Base-by-base conservation (phyloP, 2,329 filamentous ascomycete genomes). In the Fonsecaea monophora region DNA sequence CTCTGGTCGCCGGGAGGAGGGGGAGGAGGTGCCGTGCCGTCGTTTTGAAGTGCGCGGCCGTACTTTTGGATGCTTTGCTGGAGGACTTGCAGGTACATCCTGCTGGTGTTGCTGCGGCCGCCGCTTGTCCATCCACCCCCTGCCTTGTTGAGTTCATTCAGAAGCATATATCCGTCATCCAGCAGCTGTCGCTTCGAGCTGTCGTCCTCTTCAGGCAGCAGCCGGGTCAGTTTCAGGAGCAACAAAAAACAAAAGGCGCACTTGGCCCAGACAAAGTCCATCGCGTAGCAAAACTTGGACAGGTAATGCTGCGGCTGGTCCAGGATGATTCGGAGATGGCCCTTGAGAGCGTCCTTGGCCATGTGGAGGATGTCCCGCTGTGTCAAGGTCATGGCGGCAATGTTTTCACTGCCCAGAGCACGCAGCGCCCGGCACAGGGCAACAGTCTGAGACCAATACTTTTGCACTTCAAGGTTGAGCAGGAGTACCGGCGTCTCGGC, bases 201-300 rank as follows among this genome's bases (percentile, higher is more conserved):
- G 53, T 79, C 73, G 25, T 76, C 69, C 7, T 74, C 67, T 64
- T 83, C 81, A 0, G 81, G 81, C 0, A 86, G 75, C 0, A 86
- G 77, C 0, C 83, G 79, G 0, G 83, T 81, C 3, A 86, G 76
- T 64, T 85, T 85, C 2, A 87, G 79, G 1, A 86, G 79, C 0
- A 87, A 77, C 1, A 86, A 75, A 53, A 86, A 83, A n/a, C 83
- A 86, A 67, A 86, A 86, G 0, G 84, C 83, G 59, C 83, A 84
- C 72, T 87, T 87, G 0, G 84, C 84, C 84, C 84, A 86, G 21
- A 86, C 84, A 66, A 86, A 86, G 62, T 86, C 84, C 80, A 85
- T 85, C 0, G 84, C 83, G 69, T 82, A 86, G 35, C 79, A 81
- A 38, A 86, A 80, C 15, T 82, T 83, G 13, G 77, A 79, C 8